These are phyloP conservation scores for Colletotrichum theobromicola DNA, from an alignment of 2,329 filamentous ascomycete genomes.

Conservation along the genomic window DNA sequence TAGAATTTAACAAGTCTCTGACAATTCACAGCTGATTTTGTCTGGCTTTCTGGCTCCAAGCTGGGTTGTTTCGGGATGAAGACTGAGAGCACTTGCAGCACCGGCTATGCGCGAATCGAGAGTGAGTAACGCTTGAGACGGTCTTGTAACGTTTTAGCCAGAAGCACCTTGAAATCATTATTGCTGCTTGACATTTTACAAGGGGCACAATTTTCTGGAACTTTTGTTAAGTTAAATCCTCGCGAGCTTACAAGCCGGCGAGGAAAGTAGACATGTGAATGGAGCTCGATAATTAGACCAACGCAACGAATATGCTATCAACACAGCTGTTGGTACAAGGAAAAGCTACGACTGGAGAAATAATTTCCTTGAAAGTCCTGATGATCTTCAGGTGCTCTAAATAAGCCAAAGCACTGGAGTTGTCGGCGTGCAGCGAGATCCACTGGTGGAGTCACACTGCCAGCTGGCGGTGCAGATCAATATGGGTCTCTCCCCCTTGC, in stretches of 20 bases:
- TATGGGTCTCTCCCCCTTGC: neutral
- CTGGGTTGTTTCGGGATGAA: neutral
- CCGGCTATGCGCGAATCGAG: neutral
- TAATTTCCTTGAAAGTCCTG: fast-evolving
- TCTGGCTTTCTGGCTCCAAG: neutral
- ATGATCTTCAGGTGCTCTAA: neutral
- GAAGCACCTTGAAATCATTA: neutral
- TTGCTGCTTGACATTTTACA: too few relatives aligned
- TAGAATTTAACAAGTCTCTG: neutral
- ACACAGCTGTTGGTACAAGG: fast-evolving
- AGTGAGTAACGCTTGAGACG: neutral
- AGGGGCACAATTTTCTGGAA: too few relatives aligned
- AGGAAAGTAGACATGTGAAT: fast-evolving
- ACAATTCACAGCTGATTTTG: neutral
- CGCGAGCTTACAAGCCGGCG: neutral
- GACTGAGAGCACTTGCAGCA: neutral
- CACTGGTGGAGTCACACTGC: neutral
- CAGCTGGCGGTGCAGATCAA: neutral
- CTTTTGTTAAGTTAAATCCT: neutral
- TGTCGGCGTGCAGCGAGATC: neutral
- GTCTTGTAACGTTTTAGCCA: fast-evolving
- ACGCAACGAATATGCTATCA: fast-evolving
- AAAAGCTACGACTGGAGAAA: neutral
- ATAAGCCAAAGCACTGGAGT: neutral
- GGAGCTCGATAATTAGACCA: neutral